A percentile compares a stretch with the other conserved stretches of the same genome.
Conservation (phyloP, 2,329 filamentous ascomycete species). For the Blumeriella jaapii region DNA sequence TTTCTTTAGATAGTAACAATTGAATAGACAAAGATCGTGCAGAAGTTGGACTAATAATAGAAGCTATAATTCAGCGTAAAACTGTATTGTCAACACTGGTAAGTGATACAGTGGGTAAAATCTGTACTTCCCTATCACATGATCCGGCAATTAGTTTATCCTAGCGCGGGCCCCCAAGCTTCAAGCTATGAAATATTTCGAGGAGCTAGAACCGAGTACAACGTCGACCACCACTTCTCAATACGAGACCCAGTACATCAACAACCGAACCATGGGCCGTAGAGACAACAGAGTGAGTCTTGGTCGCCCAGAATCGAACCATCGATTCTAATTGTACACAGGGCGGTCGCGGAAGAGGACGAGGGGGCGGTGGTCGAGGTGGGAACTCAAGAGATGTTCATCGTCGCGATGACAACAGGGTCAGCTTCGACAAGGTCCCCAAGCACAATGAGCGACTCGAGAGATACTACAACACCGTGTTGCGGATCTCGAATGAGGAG, state of each 20-base stretch:
- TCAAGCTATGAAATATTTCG: neutral
- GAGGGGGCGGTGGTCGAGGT: slow-evolving; percentile 18
- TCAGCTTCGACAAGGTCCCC: slow-evolving; percentile 43
- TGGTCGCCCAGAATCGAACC: neutral
- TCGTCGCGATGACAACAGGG: slow-evolving; percentile 29
- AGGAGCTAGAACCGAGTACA: slow-evolving; percentile 5
- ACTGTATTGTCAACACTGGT: too few species aligned
- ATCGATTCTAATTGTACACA: slow-evolving; percentile 6
- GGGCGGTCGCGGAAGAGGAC: slow-evolving; percentile 17
- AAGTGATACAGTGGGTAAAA: too few species aligned
- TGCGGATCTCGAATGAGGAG: slow-evolving; percentile 68
- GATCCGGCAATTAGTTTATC: neutral
- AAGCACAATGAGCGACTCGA: slow-evolving; percentile 81
- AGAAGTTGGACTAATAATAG: too few species aligned
- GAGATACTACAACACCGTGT: slow-evolving; percentile 70
- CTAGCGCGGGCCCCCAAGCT: neutral
- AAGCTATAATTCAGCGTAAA: too few species aligned
- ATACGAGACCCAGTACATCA: slow-evolving; percentile 2
- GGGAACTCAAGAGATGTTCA: too few species aligned
- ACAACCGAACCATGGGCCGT: slow-evolving; percentile 21
- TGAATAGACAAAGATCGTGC: too few species aligned
- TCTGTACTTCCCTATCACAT: too few species aligned
- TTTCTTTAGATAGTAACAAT: too few species aligned
- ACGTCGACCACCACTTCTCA: neutral
- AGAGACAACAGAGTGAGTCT: slow-evolving; percentile 24